Evolutionary conservation across 2,329 filamentous ascomycete species (phyloP), one percentile per base, ranked within the genome.

Genomic region (Penicillium sp.): DNA sequence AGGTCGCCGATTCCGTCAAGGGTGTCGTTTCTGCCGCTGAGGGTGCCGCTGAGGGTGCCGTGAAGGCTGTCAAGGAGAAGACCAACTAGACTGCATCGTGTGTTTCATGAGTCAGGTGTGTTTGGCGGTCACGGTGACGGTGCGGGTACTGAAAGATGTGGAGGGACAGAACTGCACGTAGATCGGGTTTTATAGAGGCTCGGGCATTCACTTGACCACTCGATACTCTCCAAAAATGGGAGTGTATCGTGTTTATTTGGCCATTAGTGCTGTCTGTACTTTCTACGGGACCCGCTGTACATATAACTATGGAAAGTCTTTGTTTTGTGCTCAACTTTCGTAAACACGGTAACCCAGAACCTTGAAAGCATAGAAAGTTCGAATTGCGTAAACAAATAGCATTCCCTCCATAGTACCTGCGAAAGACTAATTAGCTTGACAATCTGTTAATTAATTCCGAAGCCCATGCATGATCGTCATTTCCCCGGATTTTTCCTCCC

Each of bases 1-100:
- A 76, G 50, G 64, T 72, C 23, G 70, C 65, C n/a, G 73, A 69
- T 27, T 64, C 72, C 27, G 74, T 66, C 43, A 77, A 77, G 70
- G 61, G 64, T 8, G 67, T 63, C 25, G 72, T 58, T n/a, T 35
- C 62, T 14, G 31, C 52, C 25, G 48, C 10, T 8, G 48, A 50
- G 62, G 69, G 60, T 13, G 39, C 39, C 19, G 62, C 66, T n/a
- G 66, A 75, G 61, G 68, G 69, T 35, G 69, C 62, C 47, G 70
- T 75, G 14, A 75, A 72, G 67, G 43, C 27, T 37, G 57, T 48
- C 14, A 55, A 26, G 39, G 10, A 42, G n/a, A 42, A 42, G 62
- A 51, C 63, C 13, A 55, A 59, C 23, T 69, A 67, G 55, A 55
- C 35, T 43, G 35, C 29, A 6, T 13, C 35, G 33, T 21, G n/a